Conservation (phyloP, 345 rosid species). For the Isatis tinctoria region DNA sequence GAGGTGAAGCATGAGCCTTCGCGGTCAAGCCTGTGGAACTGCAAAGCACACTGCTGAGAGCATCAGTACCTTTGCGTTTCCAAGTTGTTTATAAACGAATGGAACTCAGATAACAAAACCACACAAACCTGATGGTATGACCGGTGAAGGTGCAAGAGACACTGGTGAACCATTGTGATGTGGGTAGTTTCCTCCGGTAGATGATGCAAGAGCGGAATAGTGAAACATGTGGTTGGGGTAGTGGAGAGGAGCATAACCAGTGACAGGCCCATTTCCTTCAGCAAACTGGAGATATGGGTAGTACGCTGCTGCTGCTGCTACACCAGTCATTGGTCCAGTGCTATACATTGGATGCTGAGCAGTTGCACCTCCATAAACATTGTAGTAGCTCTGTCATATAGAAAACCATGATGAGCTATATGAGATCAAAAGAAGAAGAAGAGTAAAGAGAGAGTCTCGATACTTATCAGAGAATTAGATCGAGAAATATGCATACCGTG, state of each 20-base stretch:
- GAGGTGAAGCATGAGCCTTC: slow-evolving; percentile 55
- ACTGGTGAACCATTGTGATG: slow-evolving; percentile 72
- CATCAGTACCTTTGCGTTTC: slow-evolving; percentile 42
- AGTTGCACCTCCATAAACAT: slow-evolving; percentile 72
- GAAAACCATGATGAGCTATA: background rate
- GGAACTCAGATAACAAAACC: background rate
- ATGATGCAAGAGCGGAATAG: slow-evolving; percentile 57
- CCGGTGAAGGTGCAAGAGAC: slow-evolving; percentile 77
- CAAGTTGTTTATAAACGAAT: background rate
- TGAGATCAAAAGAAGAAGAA: background rate
- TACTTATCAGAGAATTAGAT: background rate
- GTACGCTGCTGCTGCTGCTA: slow-evolving; percentile 58
- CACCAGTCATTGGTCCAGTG: slow-evolving; percentile 55
- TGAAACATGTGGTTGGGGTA: slow-evolving; percentile 75
- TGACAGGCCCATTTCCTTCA: slow-evolving; percentile 60
- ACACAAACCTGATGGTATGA: slow-evolving; percentile 73
- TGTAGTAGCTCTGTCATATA: slow-evolving; percentile 67
- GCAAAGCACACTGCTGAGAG: slow-evolving; percentile 97
- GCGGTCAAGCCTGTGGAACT: slow-evolving; percentile 91
- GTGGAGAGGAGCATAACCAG: slow-evolving; percentile 61
- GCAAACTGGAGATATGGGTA: slow-evolving; percentile 85
- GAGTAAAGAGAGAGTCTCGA: background rate
- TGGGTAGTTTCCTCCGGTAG: slow-evolving; percentile 51
- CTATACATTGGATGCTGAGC: slow-evolving; percentile 79
- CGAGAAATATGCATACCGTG: slow-evolving; percentile 50